Evolutionary conservation across 345 rosid genomes (phyloP), one percentile per base, ranked within the genome.

Genomic region (Populus tremula): DNA sequence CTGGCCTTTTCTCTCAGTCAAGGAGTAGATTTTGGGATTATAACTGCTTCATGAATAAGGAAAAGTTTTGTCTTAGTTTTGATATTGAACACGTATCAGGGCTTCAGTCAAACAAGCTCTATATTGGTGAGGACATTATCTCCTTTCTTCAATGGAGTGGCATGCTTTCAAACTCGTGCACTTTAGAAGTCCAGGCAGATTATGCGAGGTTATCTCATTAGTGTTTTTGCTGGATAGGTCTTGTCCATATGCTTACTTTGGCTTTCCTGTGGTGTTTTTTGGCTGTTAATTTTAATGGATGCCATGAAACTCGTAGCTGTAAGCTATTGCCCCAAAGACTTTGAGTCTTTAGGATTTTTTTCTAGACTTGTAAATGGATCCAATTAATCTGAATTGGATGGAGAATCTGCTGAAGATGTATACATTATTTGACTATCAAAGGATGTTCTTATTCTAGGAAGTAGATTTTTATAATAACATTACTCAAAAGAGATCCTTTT

Each of bases 101-200:
- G 69, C 73, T 75, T 77, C 84, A 82, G 35, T 84, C 88, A n/a
- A 89, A 79, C 10, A 87, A 83, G 80, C 73, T 78, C 74, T 85
- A 80, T 78, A 84, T 85, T 75, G 88, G 88, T 81, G 88, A 81
- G 54, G 89, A 86, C 85, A 91, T 89, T 49, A 81, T 81, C 59
- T 73, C 84, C 71, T 94, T 91, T 78, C 68, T 90, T 73, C 87
- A 82, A 53, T 94, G 99, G 99, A 90, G 94, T 76, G 98, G 98
- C 59, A 86, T 93, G 82, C 91, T 94, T 6, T 78, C 93, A 38
- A 94, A 94, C 72, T 86, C 87, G 61, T 43, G 73, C 77, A 86
- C 93, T 82, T 82, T 90, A 54, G 97, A 94, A 85, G 86, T 95
- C 77, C 98, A 91, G 86, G 95, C 86, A 73, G 99, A 95, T 78